These are phyloP conservation scores for Globomyces pollinis-pini DNA, from an alignment of 192 early-diverging fungal genomes.

Conservation along the genomic window DNA sequence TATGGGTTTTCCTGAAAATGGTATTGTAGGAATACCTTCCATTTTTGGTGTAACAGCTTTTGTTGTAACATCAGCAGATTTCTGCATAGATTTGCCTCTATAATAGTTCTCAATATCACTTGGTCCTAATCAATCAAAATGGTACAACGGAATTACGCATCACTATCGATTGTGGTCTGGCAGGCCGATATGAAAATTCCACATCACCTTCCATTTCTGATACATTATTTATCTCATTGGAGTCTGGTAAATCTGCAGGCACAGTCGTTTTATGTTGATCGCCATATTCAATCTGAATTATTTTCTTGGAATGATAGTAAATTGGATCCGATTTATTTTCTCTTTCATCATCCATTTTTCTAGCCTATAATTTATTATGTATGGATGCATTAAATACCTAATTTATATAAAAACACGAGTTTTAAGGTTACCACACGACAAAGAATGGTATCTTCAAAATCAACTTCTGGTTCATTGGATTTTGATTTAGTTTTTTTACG, in stretches of 20 bases:
- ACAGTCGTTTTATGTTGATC: no score
- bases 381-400: no score
- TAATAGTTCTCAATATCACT: conserved; percentile 2
- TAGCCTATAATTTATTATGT: no score
- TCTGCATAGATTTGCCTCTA: no score
- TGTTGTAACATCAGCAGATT: no score
- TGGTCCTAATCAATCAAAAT: no score
- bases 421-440: no score
- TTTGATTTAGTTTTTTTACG: background rate
- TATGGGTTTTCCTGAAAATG: background rate
- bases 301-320: conserved; percentile 1
- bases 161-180: background rate
- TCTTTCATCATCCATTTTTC: background rate
- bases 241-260: no score
- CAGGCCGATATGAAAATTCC: background rate
- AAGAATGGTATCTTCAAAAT: background rate
- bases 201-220: background rate
- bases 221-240: background rate
- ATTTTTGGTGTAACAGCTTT: background rate
- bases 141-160: background rate
- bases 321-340: conserved; percentile 1
- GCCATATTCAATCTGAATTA: background rate
- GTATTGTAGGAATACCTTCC: background rate
- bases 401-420: no score
- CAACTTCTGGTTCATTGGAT: no score